Base-by-base conservation (phyloP, 805 yeast species). In the Yamadazyma phyllophila region DNA sequence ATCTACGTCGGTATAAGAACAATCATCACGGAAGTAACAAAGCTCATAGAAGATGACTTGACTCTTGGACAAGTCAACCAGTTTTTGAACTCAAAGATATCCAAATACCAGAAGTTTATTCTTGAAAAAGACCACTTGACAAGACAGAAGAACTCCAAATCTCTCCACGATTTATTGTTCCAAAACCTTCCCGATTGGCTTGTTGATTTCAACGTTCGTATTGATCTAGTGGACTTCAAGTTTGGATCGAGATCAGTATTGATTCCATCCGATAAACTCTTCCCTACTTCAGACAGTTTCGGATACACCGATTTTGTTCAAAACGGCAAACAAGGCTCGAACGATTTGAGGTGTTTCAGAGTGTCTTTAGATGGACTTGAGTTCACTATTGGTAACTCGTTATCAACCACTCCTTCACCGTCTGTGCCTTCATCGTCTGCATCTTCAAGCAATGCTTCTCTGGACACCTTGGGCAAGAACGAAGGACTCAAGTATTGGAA, bases 191-290 rank as follows among this genome's bases (percentile, higher is more conserved):
- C 76, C 0, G 33, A 48, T 4, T 71, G 75, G 75, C 43, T 71
- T 11, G 47, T 64, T 2, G 62, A 59, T 10, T 42, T 57, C 13
- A 54, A 56, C 15, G 17, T 65, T 16, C 43, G 42, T 7, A 26
- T 62, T 12, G 40, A 46, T n/a, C 44, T 50, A 4, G 32, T 57
- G 17, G 50, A 50, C 8, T 33, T 72, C 4, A 44, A 50, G 26
- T 41, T 71, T 10, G 76, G 75, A 0, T 67, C 76, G 2, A 53
- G 74, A 15, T 70, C 75, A 7, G 65, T 71, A 1, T 55, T 71
- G 31, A 62, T 71, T 7, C 69, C 66, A 16, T 39, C 48, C 12
- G 57, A 59, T 5, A 40, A 50, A 20, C 36, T 60, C 11, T 37
- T 54, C 17, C 29, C 46, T 48, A 24, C 50, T 50, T 38, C 45